Base-by-base conservation (phyloP, 805 yeast genomes). In the Zygoascus bituminiphila region DNA sequence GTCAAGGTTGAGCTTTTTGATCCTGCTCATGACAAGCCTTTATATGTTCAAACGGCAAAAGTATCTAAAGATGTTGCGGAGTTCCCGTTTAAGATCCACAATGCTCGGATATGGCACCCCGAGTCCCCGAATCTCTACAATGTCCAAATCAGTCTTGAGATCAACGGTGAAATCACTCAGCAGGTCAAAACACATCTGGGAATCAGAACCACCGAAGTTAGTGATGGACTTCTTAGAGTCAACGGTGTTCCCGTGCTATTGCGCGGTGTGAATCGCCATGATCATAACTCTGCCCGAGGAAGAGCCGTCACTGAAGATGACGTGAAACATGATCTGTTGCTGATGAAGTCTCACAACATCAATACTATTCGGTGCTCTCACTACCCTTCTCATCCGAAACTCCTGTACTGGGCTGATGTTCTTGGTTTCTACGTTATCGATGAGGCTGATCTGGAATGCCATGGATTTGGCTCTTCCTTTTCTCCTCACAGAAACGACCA, bases 361-460 rank as follows among this genome's bases (percentile, higher is more conserved):
- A 67, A 67, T 53, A 68, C 70, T 1, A 58, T 67, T 20, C 54
- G 71, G 36, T 61, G 68, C 26, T 63, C 69, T 2, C 72, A 67
- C 54, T 66, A 67, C 39, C 71, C 72, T 7, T 59, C 63, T 29
- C 66, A 64, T 51, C 71, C 72, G 6, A 51, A 53, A 20, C 55
- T 66, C 33, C 56, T 63, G 39, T 60, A 57, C 31, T 51, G 66
- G 50, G 62, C 69, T 23, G 66, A 65, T 46, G 48, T 55, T 24
- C 53, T 59, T 4, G 71, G 71, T 2, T 56, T 67, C 23, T 67
- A 66, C 62, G 67, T 67, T 8, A 57, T 67, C 25, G 67, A 66
- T 45, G 71, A 67, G 51, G 64, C 71, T 1, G 71, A 67, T 48
- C 53, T 67, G 20, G 71, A 67, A 47, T 62, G 68, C 47, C 71